A percentile compares a stretch with the other conserved stretches of the same genome.
Conservation (phyloP, 1,284 basidiomycete genomes). For the Ceratobasidium sp. region DNA sequence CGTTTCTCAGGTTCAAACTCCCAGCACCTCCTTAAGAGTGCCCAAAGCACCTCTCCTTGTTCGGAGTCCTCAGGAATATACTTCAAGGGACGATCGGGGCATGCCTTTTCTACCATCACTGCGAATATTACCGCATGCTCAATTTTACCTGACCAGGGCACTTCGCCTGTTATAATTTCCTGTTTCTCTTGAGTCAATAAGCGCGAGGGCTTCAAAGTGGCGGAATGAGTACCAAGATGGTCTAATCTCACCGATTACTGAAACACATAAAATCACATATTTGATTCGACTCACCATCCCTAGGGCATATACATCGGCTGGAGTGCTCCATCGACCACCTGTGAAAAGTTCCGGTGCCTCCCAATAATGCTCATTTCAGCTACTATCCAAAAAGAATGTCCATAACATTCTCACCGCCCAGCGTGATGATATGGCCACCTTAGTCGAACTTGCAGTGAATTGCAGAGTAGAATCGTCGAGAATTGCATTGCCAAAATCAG, state of each 20-base stretch:
- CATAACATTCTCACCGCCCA: not conserved
- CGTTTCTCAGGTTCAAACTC: not conserved
- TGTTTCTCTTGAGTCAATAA: not conserved
- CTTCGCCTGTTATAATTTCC: slow-evolving; percentile 12
- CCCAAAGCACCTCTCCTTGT: slow-evolving; percentile 9
- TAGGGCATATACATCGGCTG: slow-evolving; percentile 3
- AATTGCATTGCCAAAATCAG: slow-evolving; percentile 10
- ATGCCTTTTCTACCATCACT: not conserved
- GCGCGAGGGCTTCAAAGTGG: not conserved
- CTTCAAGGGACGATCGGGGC: not conserved
- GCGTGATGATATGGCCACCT: not conserved
- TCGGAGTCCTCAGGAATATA: not conserved
- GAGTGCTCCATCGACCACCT: not conserved
- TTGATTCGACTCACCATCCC: slow-evolving; percentile 7
- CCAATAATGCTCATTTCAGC: not conserved
- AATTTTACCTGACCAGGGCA: not conserved
- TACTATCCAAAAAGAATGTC: not conserved
- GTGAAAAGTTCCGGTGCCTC: slow-evolving; percentile 2
- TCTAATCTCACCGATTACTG: not conserved
- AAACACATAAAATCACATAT: not conserved
- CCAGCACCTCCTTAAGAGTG: not conserved
- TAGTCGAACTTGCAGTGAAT: not conserved
- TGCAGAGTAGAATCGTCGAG: not conserved
- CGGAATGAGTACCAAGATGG: not conserved
- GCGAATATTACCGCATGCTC: not conserved